A percentile compares a stretch with the other conserved stretches of the same genome.
phyloP scores from a whole-genome alignment of 2,329 filamentous ascomycete genomes.

The Hirsutella minnesotensis region DNA sequence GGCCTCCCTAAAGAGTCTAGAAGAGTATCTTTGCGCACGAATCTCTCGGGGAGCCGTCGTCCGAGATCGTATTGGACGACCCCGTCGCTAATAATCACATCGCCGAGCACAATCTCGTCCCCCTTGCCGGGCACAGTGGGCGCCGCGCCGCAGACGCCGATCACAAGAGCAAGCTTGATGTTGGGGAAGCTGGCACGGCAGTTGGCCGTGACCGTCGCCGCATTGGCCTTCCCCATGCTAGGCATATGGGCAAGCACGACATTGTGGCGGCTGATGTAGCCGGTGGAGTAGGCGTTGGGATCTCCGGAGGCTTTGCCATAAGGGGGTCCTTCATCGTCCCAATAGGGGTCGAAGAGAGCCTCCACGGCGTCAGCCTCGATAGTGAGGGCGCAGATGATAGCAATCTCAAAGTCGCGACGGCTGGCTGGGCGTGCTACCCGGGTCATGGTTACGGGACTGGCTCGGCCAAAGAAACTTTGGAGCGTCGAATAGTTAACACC shows the following conservation, averaged over 20 bases:
- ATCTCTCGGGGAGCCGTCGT: constrained; percentile 10
- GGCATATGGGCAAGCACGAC: constrained; percentile 15
- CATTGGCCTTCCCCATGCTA: constrained; percentile 16
- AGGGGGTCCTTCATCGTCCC: not conserved
- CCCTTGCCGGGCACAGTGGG: constrained; percentile 13
- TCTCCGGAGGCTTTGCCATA: constrained; percentile 3
- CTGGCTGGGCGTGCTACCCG: not conserved
- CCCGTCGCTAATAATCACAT: constrained; percentile 17
- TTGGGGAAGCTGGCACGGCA: constrained; percentile 19
- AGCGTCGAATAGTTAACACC: too few relatives aligned
- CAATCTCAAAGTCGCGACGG: not conserved
- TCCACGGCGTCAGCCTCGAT: not conserved
- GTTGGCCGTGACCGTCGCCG: constrained; percentile 13
- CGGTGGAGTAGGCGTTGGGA: constrained; percentile 5
- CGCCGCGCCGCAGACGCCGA: constrained; percentile 15
- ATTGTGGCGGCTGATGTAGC: constrained; percentile 12
- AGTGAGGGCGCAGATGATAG: not conserved
- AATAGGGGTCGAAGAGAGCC: not conserved
- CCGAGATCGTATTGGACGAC: constrained; percentile 19
- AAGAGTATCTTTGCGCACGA: constrained; percentile 13
- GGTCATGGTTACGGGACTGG: not conserved
- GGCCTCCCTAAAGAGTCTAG: constrained; percentile 14
- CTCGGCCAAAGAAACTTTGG: too few relatives aligned
- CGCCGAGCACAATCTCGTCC: constrained; percentile 15
- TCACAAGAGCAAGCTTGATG: constrained; percentile 21